Evolutionary conservation across 2,329 filamentous ascomycete species (phyloP).

Genomic region (Pyrenophora tritici-repentis): DNA sequence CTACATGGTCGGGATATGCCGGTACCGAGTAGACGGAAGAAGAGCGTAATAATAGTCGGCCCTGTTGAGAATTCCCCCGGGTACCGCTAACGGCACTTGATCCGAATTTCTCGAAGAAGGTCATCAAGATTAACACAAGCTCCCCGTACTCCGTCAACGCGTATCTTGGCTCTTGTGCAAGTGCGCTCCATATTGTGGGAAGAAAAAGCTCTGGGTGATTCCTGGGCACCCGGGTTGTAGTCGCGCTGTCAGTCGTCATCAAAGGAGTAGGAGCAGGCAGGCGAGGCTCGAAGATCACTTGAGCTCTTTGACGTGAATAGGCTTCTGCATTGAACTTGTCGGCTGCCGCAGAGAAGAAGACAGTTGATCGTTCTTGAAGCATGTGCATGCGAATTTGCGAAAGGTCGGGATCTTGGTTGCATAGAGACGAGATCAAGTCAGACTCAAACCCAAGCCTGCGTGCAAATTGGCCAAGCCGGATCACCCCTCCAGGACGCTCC

Average conservation of each 20-base stretch:
- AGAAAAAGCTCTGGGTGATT: constrained; percentile 4
- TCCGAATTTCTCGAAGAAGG: constrained; percentile 7
- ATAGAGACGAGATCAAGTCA: constrained; percentile 3
- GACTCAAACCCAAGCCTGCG: constrained; percentile 8
- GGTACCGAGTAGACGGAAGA: constrained; percentile 3
- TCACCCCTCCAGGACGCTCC: background rate
- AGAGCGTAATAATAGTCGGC: background rate
- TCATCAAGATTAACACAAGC: constrained; percentile 6
- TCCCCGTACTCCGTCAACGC: constrained; percentile 3
- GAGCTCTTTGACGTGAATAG: background rate
- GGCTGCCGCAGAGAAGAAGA: background rate
- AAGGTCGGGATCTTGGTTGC: constrained; percentile 5
- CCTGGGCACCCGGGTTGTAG: background rate
- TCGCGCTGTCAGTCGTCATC: constrained; percentile 4
- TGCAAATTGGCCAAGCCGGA: constrained; percentile 3
- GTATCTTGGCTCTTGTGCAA: constrained; percentile 7
- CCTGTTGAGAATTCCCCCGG: background rate
- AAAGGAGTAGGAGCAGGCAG: constrained; percentile 5
- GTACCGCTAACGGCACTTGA: background rate
- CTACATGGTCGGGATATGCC: background rate
- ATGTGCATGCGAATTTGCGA: constrained; percentile 8
- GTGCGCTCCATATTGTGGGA: constrained; percentile 7
- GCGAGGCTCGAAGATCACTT: constrained; percentile 8
- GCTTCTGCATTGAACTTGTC: constrained; percentile 6
- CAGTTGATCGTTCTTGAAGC: constrained; percentile 1